Conservation (phyloP, 768 basidiomycete genomes). For the Kockovaella imperatae region DNA sequence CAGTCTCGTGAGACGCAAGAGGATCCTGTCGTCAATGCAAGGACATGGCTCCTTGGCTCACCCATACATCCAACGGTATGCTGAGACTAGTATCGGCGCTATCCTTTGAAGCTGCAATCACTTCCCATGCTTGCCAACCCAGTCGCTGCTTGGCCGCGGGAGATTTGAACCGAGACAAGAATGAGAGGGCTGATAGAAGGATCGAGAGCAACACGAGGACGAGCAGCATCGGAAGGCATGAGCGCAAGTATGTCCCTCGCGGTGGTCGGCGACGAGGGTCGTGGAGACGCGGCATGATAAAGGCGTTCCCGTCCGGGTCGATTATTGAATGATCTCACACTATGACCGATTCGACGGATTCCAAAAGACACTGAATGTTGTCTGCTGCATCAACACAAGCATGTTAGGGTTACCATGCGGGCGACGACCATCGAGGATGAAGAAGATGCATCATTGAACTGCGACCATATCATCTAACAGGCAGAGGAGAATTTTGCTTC, state of each 20-base stretch:
- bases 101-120: slow-evolving; percentile 44
- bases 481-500: no score
- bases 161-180: slow-evolving; percentile 63
- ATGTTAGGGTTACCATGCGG: no score
- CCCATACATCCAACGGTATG: slow-evolving; percentile 68
- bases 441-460: no score
- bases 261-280: no score
- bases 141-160: slow-evolving; percentile 53
- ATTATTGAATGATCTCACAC: no score
- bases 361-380: no score
- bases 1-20: slow-evolving; percentile 66
- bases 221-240: slow-evolving; percentile 47
- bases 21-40: slow-evolving; percentile 50
- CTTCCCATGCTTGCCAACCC: slow-evolving; percentile 86
- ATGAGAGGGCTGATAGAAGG: slow-evolving; percentile 66
- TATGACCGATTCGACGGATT: no score
- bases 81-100: slow-evolving; percentile 54
- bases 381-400: no score
- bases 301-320: no score
- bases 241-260: slow-evolving; percentile 39
- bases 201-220: slow-evolving; percentile 61
- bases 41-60: slow-evolving; percentile 12
- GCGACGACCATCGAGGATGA: no score
- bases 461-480: no score
- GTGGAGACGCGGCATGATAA: no score